These are phyloP conservation scores for Bacterosira constricta DNA, from an alignment of 108 stramenopile genomes.

Conservation along the genomic window DNA sequence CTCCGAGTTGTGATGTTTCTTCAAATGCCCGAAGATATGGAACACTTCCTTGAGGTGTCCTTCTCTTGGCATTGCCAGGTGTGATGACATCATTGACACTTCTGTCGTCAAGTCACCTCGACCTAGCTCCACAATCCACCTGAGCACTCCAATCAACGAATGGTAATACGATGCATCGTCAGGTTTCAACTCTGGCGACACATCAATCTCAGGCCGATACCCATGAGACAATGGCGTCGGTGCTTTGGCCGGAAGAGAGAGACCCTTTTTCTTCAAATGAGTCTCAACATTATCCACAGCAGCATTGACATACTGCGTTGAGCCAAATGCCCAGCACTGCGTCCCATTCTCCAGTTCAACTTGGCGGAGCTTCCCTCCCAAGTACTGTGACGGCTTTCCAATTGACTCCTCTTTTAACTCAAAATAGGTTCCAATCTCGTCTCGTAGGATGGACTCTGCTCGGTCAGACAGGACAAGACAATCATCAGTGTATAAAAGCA, in stretches of 20 bases:
- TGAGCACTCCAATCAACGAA: constrained; percentile 42
- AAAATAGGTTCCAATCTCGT: constrained; percentile 50
- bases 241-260: neutral
- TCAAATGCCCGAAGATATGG: constrained; percentile 55
- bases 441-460: neutral
- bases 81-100: constrained; percentile 54
- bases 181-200: neutral
- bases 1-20: constrained; percentile 44
- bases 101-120: constrained; percentile 46
- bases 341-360: constrained; percentile 40
- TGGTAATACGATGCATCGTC: constrained; percentile 23
- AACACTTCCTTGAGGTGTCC: constrained; percentile 56
- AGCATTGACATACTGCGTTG: constrained; percentile 38
- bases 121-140: constrained; percentile 54
- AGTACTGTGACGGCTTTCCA: constrained; percentile 46
- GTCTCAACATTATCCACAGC: constrained; percentile 31
- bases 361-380: constrained; percentile 44
- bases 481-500: constrained; percentile 47
- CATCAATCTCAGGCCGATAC: constrained; percentile 34
- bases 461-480: constrained; percentile 2
- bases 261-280: neutral
- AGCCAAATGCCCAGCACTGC: constrained; percentile 45
- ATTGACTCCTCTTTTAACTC: constrained; percentile 47
- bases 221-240: constrained; percentile 12
- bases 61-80: constrained; percentile 54